Evolutionary conservation across 1,139 yeast species (phyloP), one percentile per base, ranked within the genome.

Genomic region (Zygosaccharomyces pseudobailii): DNA sequence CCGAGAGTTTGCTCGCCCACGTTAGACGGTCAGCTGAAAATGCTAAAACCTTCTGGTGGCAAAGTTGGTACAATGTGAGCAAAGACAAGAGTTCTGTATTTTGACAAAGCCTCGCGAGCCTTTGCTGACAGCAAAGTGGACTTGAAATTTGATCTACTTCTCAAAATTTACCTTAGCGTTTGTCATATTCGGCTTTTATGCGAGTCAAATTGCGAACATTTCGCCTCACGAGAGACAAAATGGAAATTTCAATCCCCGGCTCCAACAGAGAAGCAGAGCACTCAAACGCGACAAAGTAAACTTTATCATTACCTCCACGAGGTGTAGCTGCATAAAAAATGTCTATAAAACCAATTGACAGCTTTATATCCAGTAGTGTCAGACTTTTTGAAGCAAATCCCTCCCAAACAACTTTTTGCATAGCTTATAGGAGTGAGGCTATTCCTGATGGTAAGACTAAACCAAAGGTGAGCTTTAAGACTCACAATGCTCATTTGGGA

Each of bases 401-500:
- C 0, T 70, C 76, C 2, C 57, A 68, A 52, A 70, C 82, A 1
- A 66, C 71, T 4, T 65, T 78, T 17, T 69, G 79, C n/a, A 72
- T 78, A 38, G 71, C 79, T 2, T 78, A 76, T 57, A 70, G 72
- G 9, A 72, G 70, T 45, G 60, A 62, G 37, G 36, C 50, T 32
- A 62, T 64, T 59, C 67, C 58, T 36, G 58, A 57, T 33, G 56
- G 59, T 33, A 61, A 58, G 33, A 66, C 64, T 22, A 58, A 59
- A 21, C 55, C 59, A 19, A 56, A 55, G 32, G 80, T 84, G 19
- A 71, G 74, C 41, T 79, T 87, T 66, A 88, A 87, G 63, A 76
- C 88, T 0, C 85, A 68, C 57, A 92, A 89, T 60, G 81, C 95
- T 1, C 73, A 70, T 17, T 73, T 82, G 10, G 95, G 95, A 3